Percentiles rank a stretch among this genome's conserved stretches.
phyloP scores from a whole-genome alignment of 768 basidiomycete genomes.

The Naematelia aurantialba region DNA sequence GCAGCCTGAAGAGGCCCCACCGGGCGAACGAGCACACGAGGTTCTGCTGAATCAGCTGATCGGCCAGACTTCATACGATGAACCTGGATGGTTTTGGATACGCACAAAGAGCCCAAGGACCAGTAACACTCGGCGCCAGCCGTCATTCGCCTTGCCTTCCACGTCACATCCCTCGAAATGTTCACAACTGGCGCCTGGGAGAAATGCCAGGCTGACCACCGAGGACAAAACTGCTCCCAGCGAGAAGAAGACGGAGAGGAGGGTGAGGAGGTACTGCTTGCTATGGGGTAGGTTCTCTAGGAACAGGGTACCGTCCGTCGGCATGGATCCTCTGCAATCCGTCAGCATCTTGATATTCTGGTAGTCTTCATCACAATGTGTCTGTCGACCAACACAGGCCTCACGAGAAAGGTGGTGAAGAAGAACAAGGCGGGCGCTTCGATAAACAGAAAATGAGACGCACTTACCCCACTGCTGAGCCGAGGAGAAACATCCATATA shows the following conservation, averaged over 20 bases:
- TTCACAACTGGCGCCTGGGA: constrained; percentile 60
- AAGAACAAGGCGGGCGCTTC: too few species aligned
- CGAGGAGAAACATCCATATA: constrained; percentile 74
- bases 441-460: background rate
- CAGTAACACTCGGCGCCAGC: constrained; percentile 83
- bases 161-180: constrained; percentile 60
- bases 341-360: constrained; percentile 1
- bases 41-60: constrained; percentile 58
- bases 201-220: constrained; percentile 68
- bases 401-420: background rate
- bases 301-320: constrained; percentile 83
- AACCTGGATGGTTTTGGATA: too few species aligned
- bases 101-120: constrained; percentile 76
- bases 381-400: constrained; percentile 1
- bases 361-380: background rate
- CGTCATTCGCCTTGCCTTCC: constrained; percentile 62
- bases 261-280: constrained; percentile 89
- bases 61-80: background rate
- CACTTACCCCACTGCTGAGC: constrained; percentile 85
- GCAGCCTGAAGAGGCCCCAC: constrained; percentile 81
- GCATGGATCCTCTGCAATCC: constrained; percentile 79
- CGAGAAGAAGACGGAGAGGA: constrained; percentile 92
- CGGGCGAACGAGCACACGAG: constrained; percentile 80
- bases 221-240: constrained; percentile 84
- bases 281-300: constrained; percentile 82